These are phyloP conservation scores for Amphibolis antarctica DNA, from an alignment of 106 monocot species.

Conservation along the genomic window DNA sequence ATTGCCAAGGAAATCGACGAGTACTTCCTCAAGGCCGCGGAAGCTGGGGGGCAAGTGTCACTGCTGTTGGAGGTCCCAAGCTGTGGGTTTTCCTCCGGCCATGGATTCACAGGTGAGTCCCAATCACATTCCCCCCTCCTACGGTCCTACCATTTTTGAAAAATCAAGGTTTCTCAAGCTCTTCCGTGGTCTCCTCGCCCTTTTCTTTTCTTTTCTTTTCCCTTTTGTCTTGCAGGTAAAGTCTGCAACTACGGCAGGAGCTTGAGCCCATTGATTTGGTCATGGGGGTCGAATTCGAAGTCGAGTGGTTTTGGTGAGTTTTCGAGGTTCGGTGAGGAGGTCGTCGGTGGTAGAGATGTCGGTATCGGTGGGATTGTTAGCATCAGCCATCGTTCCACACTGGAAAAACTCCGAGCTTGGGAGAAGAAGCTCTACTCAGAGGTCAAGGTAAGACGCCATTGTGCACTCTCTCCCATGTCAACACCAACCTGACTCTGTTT, in stretches of 20 bases:
- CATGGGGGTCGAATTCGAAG: slow-evolving; percentile 33
- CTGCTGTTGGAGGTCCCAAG: slow-evolving; percentile 42
- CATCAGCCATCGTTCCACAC: slow-evolving; percentile 59
- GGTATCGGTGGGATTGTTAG: neutral
- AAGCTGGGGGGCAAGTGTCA: slow-evolving; percentile 49
- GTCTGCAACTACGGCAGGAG: slow-evolving; percentile 52
- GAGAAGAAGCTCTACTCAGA: slow-evolving; percentile 91
- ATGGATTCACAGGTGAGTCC: slow-evolving; percentile 25
- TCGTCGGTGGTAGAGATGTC: slow-evolving; percentile 7
- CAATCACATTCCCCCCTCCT: neutral
- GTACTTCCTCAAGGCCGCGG: slow-evolving; percentile 79
- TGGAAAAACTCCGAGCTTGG: slow-evolving; percentile 94
- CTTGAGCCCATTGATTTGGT: slow-evolving; percentile 42
- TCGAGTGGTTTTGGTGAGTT: slow-evolving; percentile 21
- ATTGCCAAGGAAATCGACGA: slow-evolving; percentile 82
- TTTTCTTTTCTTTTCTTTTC: neutral
- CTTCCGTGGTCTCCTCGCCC: neutral
- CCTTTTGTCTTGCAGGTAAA: slow-evolving; percentile 33
- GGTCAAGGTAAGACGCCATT: slow-evolving; percentile 44
- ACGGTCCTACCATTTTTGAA: neutral
- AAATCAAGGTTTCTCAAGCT: neutral
- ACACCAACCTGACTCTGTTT: too few relatives aligned
- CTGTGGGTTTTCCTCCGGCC: slow-evolving; percentile 20
- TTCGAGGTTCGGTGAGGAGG: slow-evolving; percentile 16
- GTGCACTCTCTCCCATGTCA: too few relatives aligned